A percentile compares a stretch with the other conserved stretches of the same genome.
phyloP scores from a whole-genome alignment of 1,284 basidiomycete genomes.

The Trametes hirsuta region DNA sequence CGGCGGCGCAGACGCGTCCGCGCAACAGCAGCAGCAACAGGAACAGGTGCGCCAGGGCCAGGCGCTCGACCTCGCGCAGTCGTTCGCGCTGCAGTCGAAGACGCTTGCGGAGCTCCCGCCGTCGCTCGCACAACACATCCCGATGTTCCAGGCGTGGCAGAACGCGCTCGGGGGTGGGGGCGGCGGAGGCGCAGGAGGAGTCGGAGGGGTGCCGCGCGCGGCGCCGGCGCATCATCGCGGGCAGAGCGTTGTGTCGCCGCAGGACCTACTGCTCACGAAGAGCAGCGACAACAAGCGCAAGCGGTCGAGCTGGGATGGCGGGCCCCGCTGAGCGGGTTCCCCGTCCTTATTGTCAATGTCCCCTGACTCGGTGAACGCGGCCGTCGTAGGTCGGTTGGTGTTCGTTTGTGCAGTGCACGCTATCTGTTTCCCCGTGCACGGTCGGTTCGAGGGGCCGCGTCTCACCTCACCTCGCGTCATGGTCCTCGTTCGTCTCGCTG shows the following conservation, averaged over 20 bases:
- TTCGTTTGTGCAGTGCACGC: background rate
- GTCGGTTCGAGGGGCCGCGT: background rate
- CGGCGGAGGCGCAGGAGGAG: slow-evolving; percentile 22
- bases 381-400: background rate
- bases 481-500: background rate
- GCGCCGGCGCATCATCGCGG: slow-evolving; percentile 58
- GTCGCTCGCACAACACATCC: slow-evolving; percentile 36
- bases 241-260: slow-evolving; percentile 69
- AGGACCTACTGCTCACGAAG: slow-evolving; percentile 62
- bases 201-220: slow-evolving; percentile 30
- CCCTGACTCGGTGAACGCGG: background rate
- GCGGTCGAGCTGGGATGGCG: slow-evolving; percentile 77
- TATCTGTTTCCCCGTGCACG: background rate
- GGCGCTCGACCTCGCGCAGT: slow-evolving; percentile 67
- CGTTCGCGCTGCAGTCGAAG: slow-evolving; percentile 36
- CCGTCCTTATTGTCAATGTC: background rate
- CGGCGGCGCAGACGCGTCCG: slow-evolving; percentile 15
- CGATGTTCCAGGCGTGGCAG: slow-evolving; percentile 27
- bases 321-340: slow-evolving; percentile 30
- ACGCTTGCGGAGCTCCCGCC: slow-evolving; percentile 32
- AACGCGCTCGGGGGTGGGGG: slow-evolving; percentile 13
- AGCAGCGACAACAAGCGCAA: slow-evolving; percentile 67
- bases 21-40: slow-evolving; percentile 19
- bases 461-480: background rate
- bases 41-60: slow-evolving; percentile 49